Evolutionary conservation across 2,329 filamentous ascomycete species (phyloP).

Genomic region (Bipolaris cookei): DNA sequence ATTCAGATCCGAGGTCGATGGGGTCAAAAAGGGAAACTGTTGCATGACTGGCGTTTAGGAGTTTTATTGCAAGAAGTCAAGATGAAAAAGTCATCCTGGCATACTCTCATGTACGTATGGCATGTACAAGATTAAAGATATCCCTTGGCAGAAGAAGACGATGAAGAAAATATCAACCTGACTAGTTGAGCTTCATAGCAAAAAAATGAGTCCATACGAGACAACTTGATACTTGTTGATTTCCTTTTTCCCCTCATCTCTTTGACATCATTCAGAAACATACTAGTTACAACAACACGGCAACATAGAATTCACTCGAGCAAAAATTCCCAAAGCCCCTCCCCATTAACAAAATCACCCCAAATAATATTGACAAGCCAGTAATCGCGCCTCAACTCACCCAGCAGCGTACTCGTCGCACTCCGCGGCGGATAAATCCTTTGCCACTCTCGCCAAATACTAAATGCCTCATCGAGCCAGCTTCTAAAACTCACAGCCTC

Average conservation of each 20-base stretch:
- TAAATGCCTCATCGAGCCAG: slow-evolving; percentile 95
- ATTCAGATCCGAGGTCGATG: not conserved
- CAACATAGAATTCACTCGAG: not conserved
- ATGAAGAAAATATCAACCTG: no score
- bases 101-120: not conserved
- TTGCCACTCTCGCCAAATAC: slow-evolving; percentile 94
- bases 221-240: no score
- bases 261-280: no score
- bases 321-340: slow-evolving; percentile 75
- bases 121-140: not conserved
- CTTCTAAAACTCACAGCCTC: slow-evolving; percentile 92
- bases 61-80: not conserved
- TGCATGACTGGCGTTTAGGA: slow-evolving; percentile 1
- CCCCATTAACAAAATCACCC: slow-evolving; percentile 74
- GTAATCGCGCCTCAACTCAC: slow-evolving; percentile 68
- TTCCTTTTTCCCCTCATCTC: no score
- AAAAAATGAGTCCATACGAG: no score
- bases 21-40: not conserved
- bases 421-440: slow-evolving; percentile 81
- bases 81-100: not conserved
- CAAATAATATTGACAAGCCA: slow-evolving; percentile 94
- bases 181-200: no score
- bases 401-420: slow-evolving; percentile 73
- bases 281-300: no score
- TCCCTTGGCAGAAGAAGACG: not conserved